Evolutionary conservation across 176 grass and related monocot species (phyloP), one percentile per base, ranked within the genome.

Genomic region (Stipa capillata): DNA sequence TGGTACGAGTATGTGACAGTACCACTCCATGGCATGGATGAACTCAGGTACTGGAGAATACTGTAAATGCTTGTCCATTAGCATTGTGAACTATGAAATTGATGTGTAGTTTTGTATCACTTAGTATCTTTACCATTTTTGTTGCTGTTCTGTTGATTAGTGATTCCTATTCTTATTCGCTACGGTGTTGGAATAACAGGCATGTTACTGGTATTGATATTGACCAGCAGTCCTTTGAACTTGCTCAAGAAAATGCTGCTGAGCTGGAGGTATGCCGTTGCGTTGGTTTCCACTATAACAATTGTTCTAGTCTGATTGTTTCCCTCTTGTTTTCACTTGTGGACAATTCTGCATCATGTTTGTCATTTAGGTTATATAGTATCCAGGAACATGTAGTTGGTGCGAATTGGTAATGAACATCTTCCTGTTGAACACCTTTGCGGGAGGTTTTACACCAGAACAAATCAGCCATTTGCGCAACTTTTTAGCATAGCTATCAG

Each of bases 121-220:
- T 43, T 55, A 52, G n/a, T 8, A 56, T 32, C 13, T 40, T 5
- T 37, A 15, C 21, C 1, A 3, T 21, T 88, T 78, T 50, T 65
- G 10, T 55, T 47, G 36, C 18, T 83, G 51, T 33, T 63, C 35
- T 82, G 13, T 45, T 76, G 0, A 57, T 51, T 7, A 3, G 7
- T 1, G 11, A 55, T 55, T 40, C 39, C n/a, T 85, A 81, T 75
- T 74, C 31, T 53, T 76, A 42, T 79, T 39, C 10, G 1, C 16
- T 35, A 41, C 13, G 15, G 20, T 73, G 85, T 4, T 27, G 69
- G 69, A 66, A 77, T 82, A 43, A 61, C 69, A 97, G 94, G 67
- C 89, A 94, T 78, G 94, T 97, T 59, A 48, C 93, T 32, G 91
- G 94, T 49, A 75, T 97, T 86, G 94, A 97, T 54, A 71, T 97